These are phyloP conservation scores for Backusella circina DNA, from an alignment of 192 early-diverging fungal genomes.

Conservation along the genomic window DNA sequence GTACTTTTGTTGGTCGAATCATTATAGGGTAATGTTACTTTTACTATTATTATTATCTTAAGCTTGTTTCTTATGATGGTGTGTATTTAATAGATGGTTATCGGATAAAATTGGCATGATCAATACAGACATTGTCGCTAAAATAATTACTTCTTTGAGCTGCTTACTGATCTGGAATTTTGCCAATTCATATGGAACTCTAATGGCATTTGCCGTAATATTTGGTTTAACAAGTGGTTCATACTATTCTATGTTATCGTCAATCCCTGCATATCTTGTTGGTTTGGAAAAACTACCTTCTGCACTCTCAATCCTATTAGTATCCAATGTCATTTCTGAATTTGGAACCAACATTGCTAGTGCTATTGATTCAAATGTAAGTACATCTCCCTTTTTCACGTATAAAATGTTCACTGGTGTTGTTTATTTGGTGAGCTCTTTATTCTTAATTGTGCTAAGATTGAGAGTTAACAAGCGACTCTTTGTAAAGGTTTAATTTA, in stretches of 20 bases:
- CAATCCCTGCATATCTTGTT: slow-evolving; percentile 14
- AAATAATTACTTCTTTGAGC: slow-evolving; percentile 13
- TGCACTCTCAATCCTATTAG: slow-evolving; percentile 13
- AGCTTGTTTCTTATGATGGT: background rate
- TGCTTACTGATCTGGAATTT: slow-evolving; percentile 29
- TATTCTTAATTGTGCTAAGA: slow-evolving; percentile 6
- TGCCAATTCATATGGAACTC: slow-evolving; percentile 17
- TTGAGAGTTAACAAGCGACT: background rate
- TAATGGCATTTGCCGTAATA: slow-evolving; percentile 26
- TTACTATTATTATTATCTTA: background rate
- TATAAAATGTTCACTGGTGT: slow-evolving; percentile 40
- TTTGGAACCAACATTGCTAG: slow-evolving; percentile 32
- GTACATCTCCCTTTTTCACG: slow-evolving; percentile 23
- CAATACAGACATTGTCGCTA: slow-evolving; percentile 22
- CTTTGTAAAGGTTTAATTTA: slow-evolving; percentile 9
- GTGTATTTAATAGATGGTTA: background rate
- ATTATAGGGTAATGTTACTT: background rate
- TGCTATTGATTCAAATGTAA: slow-evolving; percentile 28
- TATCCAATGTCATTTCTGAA: slow-evolving; percentile 20
- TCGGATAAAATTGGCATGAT: slow-evolving; percentile 26
- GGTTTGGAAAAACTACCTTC: slow-evolving; percentile 18
- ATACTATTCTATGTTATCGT: slow-evolving; percentile 23
- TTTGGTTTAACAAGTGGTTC: slow-evolving; percentile 30
- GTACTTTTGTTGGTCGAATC: slow-evolving; percentile 25
- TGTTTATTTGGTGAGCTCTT: background rate